Percentiles rank a stretch among this genome's conserved stretches.
Evolutionary conservation across 331 rosid genomes (phyloP).

Genomic region (Malus hybrid): DNA sequence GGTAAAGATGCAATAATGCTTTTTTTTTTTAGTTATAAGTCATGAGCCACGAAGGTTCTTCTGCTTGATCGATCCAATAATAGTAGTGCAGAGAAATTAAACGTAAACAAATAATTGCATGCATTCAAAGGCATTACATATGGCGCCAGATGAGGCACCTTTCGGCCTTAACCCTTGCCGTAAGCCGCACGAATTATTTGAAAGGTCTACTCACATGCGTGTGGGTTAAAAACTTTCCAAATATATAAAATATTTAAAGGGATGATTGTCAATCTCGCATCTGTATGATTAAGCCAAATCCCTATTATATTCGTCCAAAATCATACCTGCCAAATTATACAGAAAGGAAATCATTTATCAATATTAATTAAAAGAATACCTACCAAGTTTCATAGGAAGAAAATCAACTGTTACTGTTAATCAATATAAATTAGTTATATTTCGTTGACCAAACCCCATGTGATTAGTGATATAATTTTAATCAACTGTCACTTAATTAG

Average conservation of each 20-base stretch:
- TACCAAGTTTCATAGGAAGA: background rate
- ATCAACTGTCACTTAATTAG: background rate
- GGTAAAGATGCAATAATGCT: constrained; percentile 3
- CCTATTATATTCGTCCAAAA: background rate
- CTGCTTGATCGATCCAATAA: background rate
- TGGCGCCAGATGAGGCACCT: constrained; percentile 15
- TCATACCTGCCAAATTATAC: background rate
- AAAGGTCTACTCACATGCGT: constrained; percentile 2
- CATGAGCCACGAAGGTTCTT: background rate
- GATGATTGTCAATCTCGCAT: background rate
- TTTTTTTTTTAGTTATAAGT: background rate
- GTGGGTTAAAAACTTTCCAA: background rate
- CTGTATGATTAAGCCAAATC: background rate
- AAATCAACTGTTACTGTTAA: background rate
- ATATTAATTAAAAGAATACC: background rate
- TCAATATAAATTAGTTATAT: background rate
- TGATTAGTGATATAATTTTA: background rate
- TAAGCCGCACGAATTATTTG: constrained; percentile 14
- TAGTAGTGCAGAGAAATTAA: background rate
- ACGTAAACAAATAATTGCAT: background rate
- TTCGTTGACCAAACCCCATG: constrained; percentile 3
- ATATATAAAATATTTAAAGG: background rate
- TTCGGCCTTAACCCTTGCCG: constrained; percentile 8
- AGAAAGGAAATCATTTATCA: background rate
- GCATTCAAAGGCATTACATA: background rate